phyloP scores from a whole-genome alignment of 257 asterid genomes.

The Dorcoceras hygrometricum region DNA sequence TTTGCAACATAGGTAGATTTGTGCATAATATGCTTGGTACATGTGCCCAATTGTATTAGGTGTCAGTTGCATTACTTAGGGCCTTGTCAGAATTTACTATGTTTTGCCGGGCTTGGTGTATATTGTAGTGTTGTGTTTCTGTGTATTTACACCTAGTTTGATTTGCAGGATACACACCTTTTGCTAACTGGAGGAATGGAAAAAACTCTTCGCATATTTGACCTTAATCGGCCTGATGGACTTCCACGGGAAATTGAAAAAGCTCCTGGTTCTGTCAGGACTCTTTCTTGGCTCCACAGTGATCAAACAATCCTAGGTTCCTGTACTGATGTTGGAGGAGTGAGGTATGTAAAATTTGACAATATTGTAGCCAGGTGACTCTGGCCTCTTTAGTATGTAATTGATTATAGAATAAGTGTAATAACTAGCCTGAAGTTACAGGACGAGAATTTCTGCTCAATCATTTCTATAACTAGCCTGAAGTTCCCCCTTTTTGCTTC shows the following conservation, averaged over 20 bases:
- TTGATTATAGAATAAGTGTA: not conserved
- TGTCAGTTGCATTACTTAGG: not conserved
- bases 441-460: not conserved
- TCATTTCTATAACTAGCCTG: not conserved
- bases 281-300: constrained; percentile 85
- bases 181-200: constrained; percentile 90
- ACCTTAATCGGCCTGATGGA: constrained; percentile 76
- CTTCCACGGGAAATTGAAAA: constrained; percentile 85
- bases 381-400: not conserved
- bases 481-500: not conserved
- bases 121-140: too few relatives aligned
- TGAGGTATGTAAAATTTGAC: constrained; percentile 52
- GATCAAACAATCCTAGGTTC: constrained; percentile 91
- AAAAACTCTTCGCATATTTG: constrained; percentile 75
- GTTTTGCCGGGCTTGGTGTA: not conserved
- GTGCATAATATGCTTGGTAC: not conserved
- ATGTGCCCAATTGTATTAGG: not conserved
- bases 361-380: not conserved
- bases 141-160: not conserved
- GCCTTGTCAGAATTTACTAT: not conserved
- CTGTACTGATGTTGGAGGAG: constrained; percentile 84
- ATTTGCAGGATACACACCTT: constrained; percentile 60
- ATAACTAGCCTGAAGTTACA: not conserved
- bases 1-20: not conserved
- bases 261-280: constrained; percentile 86